These are phyloP conservation scores for Trichophyton simii DNA, from an alignment of 2,329 filamentous ascomycete genomes.

Conservation along the genomic window DNA sequence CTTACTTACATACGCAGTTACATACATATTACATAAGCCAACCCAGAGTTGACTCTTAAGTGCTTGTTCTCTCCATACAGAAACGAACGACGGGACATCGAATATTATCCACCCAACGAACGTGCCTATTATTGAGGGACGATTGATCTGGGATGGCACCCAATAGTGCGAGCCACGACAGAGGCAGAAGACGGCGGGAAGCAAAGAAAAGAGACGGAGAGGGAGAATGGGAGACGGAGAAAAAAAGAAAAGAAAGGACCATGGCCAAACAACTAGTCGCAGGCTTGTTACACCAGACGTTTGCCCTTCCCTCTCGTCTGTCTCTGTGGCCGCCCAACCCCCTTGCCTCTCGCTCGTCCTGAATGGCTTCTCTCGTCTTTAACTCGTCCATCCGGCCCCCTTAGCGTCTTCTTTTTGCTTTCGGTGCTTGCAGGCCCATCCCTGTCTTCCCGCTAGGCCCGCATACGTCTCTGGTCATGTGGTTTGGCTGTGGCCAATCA, in stretches of 20 bases:
- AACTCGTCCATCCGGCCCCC: neutral
- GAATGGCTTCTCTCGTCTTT: neutral
- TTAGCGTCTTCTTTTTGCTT: neutral
- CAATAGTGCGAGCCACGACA: conserved; percentile 1
- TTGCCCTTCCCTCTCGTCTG: neutral
- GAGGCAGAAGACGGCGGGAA: neutral
- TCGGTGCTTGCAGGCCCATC: conserved; percentile 6
- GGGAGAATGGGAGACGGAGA: neutral
- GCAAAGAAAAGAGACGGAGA: neutral
- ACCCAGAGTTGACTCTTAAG: neutral
- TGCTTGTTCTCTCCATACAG: neutral
- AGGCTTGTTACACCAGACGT: neutral
- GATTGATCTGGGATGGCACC: neutral
- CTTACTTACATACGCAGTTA: neutral
- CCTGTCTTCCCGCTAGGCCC: conserved; percentile 16
- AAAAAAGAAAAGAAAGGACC: neutral
- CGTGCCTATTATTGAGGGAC: neutral
- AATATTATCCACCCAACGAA: neutral
- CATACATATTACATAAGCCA: neutral
- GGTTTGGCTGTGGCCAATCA: conserved; percentile 3
- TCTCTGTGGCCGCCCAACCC: too few relatives aligned
- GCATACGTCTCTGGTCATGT: conserved; percentile 15
- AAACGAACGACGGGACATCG: neutral
- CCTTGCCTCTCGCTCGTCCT: too few relatives aligned
- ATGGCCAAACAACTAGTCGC: neutral